Evolutionary conservation across 495 filamentous ascomycete genomes (phyloP), one percentile per base, ranked within the genome.

Genomic region (Aspergillus funiculosus): DNA sequence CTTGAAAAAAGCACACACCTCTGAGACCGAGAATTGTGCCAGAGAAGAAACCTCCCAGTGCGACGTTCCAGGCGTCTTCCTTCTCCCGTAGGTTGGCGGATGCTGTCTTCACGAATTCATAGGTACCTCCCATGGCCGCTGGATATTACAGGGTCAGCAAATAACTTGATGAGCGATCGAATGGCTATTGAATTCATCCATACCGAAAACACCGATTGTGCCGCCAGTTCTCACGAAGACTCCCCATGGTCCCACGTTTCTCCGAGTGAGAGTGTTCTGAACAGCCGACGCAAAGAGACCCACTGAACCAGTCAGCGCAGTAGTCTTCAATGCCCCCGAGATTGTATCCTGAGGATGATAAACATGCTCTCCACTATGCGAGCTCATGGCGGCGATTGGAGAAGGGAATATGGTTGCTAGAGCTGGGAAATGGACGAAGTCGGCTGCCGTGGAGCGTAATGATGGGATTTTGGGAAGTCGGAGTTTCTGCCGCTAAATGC

Each of bases 331-430:
- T 20, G 83, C 74, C 28, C 73, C 71, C 39, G 68, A 62, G 49
- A 97, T 67, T 48, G 90, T 82, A 79, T 96, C 90, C 60, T 83
- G 77, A 37, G 85, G 83, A 32, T 86, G 80, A 63, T 89, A 94
- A 51, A 56, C 56, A 47, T 76, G 68, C 48, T 77, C 73, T 62
- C 73, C 73, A 15, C 52, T 56, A 50, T 63, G 61, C 47, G 61
- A 47, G 59, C 73, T 68, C 72, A 79, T 76, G 65, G 57, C 66
- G 64, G 61, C 50, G 51, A 56, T 48, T 54, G 55, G 46, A 29
- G 37, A 31, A 44, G 21, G 36, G 27, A 30, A 46, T 20, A 56
- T 48, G 53, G 49, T 53, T 60, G 56, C 54, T 48, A 13, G 28
- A 43, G 43, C 43, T 48, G 37, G n/a, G 41, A 38, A 26, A 30